phyloP scores from a whole-genome alignment of 176 grass and related monocot genomes.

The Raddia guianensis region DNA sequence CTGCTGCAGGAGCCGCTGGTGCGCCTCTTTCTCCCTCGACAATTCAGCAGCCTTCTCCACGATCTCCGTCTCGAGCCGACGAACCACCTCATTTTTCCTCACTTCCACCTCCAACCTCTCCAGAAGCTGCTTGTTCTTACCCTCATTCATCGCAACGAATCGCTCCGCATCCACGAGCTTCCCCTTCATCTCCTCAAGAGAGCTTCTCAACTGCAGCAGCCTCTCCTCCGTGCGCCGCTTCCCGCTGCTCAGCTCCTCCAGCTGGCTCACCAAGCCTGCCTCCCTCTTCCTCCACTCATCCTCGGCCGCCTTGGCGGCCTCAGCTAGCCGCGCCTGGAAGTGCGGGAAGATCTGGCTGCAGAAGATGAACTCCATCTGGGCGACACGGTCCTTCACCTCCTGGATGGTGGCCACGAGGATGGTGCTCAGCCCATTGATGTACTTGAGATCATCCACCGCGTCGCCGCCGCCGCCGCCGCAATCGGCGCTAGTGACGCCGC shows the following conservation, averaged over 20 bases:
- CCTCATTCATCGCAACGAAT: slow-evolving; percentile 20
- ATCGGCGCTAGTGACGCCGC: background rate
- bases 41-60: slow-evolving; percentile 48
- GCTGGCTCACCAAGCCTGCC: slow-evolving; percentile 37
- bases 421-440: slow-evolving; percentile 76
- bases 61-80: slow-evolving; percentile 44
- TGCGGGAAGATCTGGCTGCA: slow-evolving; percentile 82
- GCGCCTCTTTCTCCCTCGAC: slow-evolving; percentile 53
- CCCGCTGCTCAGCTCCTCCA: slow-evolving; percentile 53
- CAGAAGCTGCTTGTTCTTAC: slow-evolving; percentile 55
- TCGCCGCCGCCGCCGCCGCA: slow-evolving; percentile 25
- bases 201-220: slow-evolving; percentile 42
- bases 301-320: slow-evolving; percentile 43
- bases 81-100: slow-evolving; percentile 37
- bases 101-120: slow-evolving; percentile 41
- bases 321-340: slow-evolving; percentile 46
- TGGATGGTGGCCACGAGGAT: slow-evolving; percentile 90
- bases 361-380: slow-evolving; percentile 93
- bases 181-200: slow-evolving; percentile 47
- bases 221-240: slow-evolving; percentile 42
- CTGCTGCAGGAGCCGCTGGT: slow-evolving; percentile 49
- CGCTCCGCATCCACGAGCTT: slow-evolving; percentile 35
- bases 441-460: slow-evolving; percentile 59
- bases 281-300: slow-evolving; percentile 74
- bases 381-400: slow-evolving; percentile 86